A percentile compares a stretch with the other conserved stretches of the same genome.
phyloP scores from a whole-genome alignment of 805 yeast species.

The Zygoascus bituminiphila region DNA sequence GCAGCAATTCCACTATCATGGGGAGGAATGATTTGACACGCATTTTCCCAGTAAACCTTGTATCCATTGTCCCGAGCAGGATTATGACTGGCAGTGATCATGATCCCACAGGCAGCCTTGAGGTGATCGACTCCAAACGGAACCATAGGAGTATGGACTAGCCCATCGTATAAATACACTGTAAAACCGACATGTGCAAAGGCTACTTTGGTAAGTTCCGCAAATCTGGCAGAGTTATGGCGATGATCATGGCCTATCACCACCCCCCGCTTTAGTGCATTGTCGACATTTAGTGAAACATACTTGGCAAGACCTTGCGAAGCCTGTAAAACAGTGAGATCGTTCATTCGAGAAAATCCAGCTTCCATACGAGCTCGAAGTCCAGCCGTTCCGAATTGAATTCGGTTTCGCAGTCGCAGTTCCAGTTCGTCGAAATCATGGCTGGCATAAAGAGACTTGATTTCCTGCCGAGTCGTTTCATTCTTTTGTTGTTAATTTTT shows the following conservation, averaged over 20 bases:
- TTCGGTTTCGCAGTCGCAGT: slow-evolving; percentile 45
- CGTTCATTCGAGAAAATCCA: slow-evolving; percentile 84
- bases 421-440: slow-evolving; percentile 40
- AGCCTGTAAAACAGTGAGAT: slow-evolving; percentile 81
- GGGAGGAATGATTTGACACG: slow-evolving; percentile 94
- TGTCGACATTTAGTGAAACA: slow-evolving; percentile 23
- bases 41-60: slow-evolving; percentile 88
- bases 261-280: slow-evolving; percentile 34
- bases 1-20: slow-evolving; percentile 68
- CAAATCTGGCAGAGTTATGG: slow-evolving; percentile 69
- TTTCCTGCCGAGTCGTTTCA: slow-evolving; percentile 44
- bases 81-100: slow-evolving; percentile 76
- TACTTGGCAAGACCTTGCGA: slow-evolving; percentile 40
- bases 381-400: slow-evolving; percentile 91
- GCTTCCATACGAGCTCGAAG: slow-evolving; percentile 82
- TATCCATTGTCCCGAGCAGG: slow-evolving; percentile 70
- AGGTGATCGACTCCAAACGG: slow-evolving; percentile 71
- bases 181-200: slow-evolving; percentile 60
- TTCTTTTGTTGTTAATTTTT: slow-evolving; percentile 9
- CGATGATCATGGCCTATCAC: slow-evolving; percentile 94
- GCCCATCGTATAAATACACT: slow-evolving; percentile 40
- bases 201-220: slow-evolving; percentile 67
- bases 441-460: slow-evolving; percentile 35
- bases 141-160: slow-evolving; percentile 81
- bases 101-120: slow-evolving; percentile 70